Base-by-base conservation (phyloP, 331 rosid genomes). In the Pyracantha coccinea region DNA sequence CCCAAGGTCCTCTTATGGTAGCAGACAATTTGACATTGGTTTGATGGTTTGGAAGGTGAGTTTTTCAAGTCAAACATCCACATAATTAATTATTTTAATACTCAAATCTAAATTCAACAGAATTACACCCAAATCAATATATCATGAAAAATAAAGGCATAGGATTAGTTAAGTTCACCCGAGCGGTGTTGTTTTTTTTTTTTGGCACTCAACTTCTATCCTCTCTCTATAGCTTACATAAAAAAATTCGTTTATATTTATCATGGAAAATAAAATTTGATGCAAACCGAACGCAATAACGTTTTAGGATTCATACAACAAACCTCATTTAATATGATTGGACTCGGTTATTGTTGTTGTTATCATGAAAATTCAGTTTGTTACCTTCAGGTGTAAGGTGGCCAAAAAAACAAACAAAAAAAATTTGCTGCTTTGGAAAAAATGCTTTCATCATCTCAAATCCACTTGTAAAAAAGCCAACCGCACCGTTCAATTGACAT, bases 31-130 rank as follows among this genome's bases (percentile, higher is more conserved):
- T 86, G 99, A 95, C 74, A 86, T 95, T 81, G 97, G 93, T 38
- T 58, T 95, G 74, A 95, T 90, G 97, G 88, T 95, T 89, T 95
- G 98, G 98, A 95, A 95, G 96, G 99, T 95, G 59, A 85, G 83
- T 68, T 35, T 61, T 78, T 41, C 47, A 41, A 64, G 11, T 38
- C 60, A 62, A 62, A 7, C 53, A 28, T 45, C 78, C 74, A 53
- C 63, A 8, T 24, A 21, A 71, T 66, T 10, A 33, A 78, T n/a
- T 50, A 16, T 50, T 14, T 53, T 20, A 20, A 20, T 57, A 57
- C 33, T 33, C 29, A 68, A 53, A 11, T 21, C 12, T 1, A 53
- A 25, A 31, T 20, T 53, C 35, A 61, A 24, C n/a, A 70, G 68
- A 33, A 21, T 4, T 13, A 13, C 8, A 31, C 45, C 7, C 31